phyloP scores from a whole-genome alignment of 73 alveolate genomes.

The Symbiodinium natans region DNA sequence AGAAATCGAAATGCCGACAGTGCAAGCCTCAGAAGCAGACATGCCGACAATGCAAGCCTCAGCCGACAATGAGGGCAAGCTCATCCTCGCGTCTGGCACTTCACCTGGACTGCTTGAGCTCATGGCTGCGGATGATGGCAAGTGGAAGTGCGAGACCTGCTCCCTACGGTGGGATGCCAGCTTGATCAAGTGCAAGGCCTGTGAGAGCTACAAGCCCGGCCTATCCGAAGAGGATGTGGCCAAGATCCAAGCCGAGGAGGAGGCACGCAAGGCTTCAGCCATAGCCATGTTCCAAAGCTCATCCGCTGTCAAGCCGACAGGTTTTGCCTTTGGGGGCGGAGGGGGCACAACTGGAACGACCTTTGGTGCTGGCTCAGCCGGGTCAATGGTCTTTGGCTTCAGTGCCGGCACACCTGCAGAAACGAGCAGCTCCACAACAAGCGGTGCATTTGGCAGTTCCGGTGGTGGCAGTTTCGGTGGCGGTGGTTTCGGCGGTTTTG shows the following conservation, averaged over 20 bases:
- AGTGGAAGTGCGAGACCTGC: constrained; percentile 92
- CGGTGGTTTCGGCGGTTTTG: neutral
- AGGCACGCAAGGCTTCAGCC: constrained; percentile 29
- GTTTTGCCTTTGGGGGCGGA: neutral
- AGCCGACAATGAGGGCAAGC: neutral
- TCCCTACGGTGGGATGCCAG: constrained; percentile 13
- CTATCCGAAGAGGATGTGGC: constrained; percentile 33
- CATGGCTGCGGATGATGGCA: constrained; percentile 24
- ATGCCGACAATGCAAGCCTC: neutral
- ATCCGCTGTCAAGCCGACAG: neutral
- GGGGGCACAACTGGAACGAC: neutral
- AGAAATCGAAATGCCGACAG: neutral
- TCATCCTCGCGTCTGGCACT: neutral
- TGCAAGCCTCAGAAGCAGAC: neutral
- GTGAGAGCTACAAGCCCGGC: constrained; percentile 86
- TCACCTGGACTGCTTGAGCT: neutral
- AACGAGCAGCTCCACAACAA: too few relatives aligned
- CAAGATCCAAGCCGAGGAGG: constrained; percentile 46
- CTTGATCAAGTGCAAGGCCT: constrained; percentile 66
- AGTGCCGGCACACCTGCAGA: neutral
- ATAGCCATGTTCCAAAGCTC: constrained; percentile 34
- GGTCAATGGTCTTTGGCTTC: constrained; percentile 31
- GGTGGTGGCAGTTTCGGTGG: too few relatives aligned
- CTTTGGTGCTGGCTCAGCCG: constrained; percentile 29
- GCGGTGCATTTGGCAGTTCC: neutral